Evolutionary conservation across 345 rosid genomes (phyloP), one percentile per base, ranked within the genome.

Genomic region (Luvunga scandens): DNA sequence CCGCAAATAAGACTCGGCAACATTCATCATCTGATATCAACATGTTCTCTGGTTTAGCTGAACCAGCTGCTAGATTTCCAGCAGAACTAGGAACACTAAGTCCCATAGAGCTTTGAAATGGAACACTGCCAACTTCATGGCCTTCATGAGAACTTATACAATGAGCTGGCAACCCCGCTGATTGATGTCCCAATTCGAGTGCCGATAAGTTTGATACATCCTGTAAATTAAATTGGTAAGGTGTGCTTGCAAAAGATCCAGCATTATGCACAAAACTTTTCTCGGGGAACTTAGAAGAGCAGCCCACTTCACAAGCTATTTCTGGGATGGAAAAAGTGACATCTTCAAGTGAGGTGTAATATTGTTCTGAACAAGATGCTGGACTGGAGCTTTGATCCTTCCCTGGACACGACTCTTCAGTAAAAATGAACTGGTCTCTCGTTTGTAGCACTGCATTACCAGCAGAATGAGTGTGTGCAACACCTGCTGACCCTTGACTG

Each of bases 21-120:
- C 95, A 94, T 83, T 94, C 98, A 78, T 91, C 98, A 81, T 96
- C 98, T 21, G 98, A 83, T 82, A 91, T 84, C 85, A 92, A 81
- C 69, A 90, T 79, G 42, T 86, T 86, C 68, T 89, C 90, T 77
- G 85, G 81, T 76, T 81, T 87, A 39, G 83, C 78, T 57, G 87
- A 76, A 72, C 77, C 77, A 31, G 76, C 77, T 50, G 75, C 84
- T 64, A 84, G 77, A 83, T 84, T 83, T 72, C 86, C 84, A 64
- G 83, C 56, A 64, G 88, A 80, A 81, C 89, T 75, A 84, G 89
- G 84, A 85, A 80, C 83, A 73, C 72, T 82, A 27, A 78, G 79
- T 77, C 79, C 88, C 81, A 80, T 66, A 31, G 90, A 84, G 75
- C 80, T 75, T 87, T 86, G 91, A 85, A 75, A 87, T 78, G 90